Conservation (phyloP, 169 alveolate species). For the Plasmodium gallinaceum region DNA sequence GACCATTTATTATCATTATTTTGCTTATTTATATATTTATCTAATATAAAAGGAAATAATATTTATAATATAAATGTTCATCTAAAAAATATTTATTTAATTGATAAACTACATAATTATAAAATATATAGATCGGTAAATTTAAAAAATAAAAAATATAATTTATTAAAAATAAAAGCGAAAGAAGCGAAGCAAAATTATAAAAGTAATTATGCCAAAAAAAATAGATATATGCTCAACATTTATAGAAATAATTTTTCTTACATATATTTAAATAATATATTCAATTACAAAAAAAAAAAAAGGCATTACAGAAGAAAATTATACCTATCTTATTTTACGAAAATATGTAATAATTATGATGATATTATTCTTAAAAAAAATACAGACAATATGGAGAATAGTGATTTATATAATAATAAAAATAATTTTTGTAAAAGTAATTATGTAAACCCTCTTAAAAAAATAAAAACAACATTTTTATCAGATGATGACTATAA, state of each 20-base stretch:
- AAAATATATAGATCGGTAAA: slow-evolving; percentile 2
- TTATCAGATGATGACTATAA: slow-evolving; percentile 40
- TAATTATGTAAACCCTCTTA: slow-evolving; percentile 3
- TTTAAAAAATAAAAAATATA: slow-evolving; percentile 32
- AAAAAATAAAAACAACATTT: slow-evolving; percentile 10
- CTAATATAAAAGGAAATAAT: slow-evolving; percentile 58
- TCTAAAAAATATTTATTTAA: slow-evolving; percentile 48
- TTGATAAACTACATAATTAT: slow-evolving; percentile 29
- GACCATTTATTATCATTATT: slow-evolving; percentile 67
- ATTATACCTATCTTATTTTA: slow-evolving; percentile 23
- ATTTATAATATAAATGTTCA: slow-evolving; percentile 38
- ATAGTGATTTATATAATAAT: slow-evolving; percentile 13
- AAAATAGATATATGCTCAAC: slow-evolving; percentile 15
- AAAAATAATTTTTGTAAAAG: slow-evolving; percentile 27
- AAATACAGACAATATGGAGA: not conserved
- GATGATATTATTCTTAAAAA: not conserved
- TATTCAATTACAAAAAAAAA: slow-evolving; percentile 22
- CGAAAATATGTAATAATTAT: not conserved
- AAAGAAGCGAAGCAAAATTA: not conserved
- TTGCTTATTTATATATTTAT: slow-evolving; percentile 45
- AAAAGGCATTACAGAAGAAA: slow-evolving; percentile 26
- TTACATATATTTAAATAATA: slow-evolving; percentile 45
- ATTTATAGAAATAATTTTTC: slow-evolving; percentile 1
- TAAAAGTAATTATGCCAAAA: slow-evolving; percentile 11
- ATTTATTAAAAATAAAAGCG: slow-evolving; percentile 13